These are phyloP conservation scores for Mychonastes homosphaera DNA, from an alignment of 139 green algal genomes.

Conservation along the genomic window DNA sequence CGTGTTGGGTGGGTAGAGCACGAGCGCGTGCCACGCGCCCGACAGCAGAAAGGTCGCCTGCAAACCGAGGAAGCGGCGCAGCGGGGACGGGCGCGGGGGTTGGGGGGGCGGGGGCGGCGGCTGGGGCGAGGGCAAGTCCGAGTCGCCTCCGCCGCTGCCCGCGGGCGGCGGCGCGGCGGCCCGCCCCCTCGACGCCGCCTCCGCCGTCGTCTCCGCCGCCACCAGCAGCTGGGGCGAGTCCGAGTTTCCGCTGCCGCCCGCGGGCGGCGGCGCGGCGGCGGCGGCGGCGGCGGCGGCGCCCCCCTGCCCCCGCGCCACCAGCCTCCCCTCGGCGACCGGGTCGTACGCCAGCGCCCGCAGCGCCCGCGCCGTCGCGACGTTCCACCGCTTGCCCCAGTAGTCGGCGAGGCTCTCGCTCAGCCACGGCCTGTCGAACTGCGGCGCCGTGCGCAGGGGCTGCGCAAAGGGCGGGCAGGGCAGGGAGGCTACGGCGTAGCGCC, in stretches of 20 bases:
- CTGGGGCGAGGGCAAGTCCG: neutral
- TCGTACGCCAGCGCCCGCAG: conserved; percentile 35
- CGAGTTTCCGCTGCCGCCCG: neutral
- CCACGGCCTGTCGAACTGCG: conserved; percentile 36
- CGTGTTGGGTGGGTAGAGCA: conserved; percentile 29
- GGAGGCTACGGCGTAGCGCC: no score
- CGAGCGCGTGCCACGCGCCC: conserved; percentile 32
- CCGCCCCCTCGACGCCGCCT: no score
- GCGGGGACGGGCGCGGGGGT: neutral
- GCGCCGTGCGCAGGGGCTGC: no score
- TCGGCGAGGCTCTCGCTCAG: conserved; percentile 32
- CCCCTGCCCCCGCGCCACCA: neutral
- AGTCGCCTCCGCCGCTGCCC: no score
- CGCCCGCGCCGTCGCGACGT: conserved; percentile 31
- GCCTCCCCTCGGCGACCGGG: conserved; percentile 28
- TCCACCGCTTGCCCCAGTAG: conserved; percentile 41
- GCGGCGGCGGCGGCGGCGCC: neutral
- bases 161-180: neutral
- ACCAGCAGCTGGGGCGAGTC: no score
- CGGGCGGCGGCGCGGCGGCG: neutral
- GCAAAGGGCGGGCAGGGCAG: no score
- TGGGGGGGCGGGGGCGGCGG: neutral
- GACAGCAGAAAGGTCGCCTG: conserved; percentile 33
- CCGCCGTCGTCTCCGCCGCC: no score
- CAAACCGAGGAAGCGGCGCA: conserved; percentile 7